phyloP scores from a whole-genome alignment of 352 stramenopile species.

The Globisporangium megalacanthum region DNA sequence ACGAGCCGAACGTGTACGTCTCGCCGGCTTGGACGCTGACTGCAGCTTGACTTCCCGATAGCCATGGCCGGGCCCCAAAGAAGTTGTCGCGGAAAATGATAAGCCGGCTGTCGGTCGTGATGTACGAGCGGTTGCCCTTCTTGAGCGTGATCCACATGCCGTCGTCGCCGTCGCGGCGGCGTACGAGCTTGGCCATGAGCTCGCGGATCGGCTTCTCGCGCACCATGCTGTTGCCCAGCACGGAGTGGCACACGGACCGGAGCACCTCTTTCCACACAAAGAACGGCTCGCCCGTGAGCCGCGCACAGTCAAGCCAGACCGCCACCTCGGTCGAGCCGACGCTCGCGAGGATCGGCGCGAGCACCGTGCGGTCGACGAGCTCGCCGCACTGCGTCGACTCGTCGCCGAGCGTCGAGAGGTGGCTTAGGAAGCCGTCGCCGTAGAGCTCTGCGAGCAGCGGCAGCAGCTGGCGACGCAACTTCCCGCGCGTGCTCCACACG shows the following conservation, averaged over 20 bases:
- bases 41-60: slow-evolving; percentile 14
- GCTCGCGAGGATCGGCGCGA: slow-evolving; percentile 55
- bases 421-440: slow-evolving; percentile 83
- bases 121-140: slow-evolving; percentile 74
- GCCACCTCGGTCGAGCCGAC: slow-evolving; percentile 54
- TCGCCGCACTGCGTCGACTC: slow-evolving; percentile 79
- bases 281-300: slow-evolving; percentile 52
- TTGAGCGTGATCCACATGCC: slow-evolving; percentile 83
- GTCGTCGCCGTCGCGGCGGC: slow-evolving; percentile 26
- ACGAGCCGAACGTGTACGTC: slow-evolving; percentile 49
- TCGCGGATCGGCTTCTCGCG: slow-evolving; percentile 78
- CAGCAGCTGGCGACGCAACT: slow-evolving; percentile 93
- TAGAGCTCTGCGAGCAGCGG: slow-evolving; percentile 95
- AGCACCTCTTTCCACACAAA: slow-evolving; percentile 89
- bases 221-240: slow-evolving; percentile 83
- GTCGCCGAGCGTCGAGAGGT: slow-evolving; percentile 69
- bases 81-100: slow-evolving; percentile 80
- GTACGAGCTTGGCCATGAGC: slow-evolving; percentile 64
- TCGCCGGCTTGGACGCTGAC: slow-evolving; percentile 25
- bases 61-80: slow-evolving; percentile 26
- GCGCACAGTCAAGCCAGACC: slow-evolving; percentile 65
- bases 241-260: slow-evolving; percentile 65
- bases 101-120: slow-evolving; percentile 55
- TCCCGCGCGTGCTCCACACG: slow-evolving; percentile 95
- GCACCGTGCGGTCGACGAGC: slow-evolving; percentile 48